Conservation (phyloP, 2,329 filamentous ascomycete species). For the Fusarium nematophilum region DNA sequence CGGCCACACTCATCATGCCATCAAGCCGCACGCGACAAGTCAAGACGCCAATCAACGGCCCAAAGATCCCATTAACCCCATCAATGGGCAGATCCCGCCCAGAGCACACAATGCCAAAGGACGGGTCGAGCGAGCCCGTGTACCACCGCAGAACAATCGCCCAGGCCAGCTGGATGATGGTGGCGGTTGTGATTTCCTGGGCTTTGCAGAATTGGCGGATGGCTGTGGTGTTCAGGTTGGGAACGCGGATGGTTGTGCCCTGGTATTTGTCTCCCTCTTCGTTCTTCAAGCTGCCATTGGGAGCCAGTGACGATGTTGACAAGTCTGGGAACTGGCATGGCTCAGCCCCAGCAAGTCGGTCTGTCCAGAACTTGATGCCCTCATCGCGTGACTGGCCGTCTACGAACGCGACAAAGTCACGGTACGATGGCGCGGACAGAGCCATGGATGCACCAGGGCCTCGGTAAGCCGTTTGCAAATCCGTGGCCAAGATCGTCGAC, state of each 20-base stretch:
- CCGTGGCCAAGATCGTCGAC: too few relatives aligned
- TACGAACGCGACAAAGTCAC: not conserved
- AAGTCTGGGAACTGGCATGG: conserved; percentile 10
- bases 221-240: not conserved
- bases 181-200: conserved; percentile 9
- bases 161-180: conserved; percentile 3
- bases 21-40: not conserved
- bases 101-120: conserved; percentile 10
- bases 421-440: not conserved
- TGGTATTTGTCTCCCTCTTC: not conserved
- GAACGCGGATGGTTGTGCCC: too few relatives aligned
- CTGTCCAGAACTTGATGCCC: not conserved
- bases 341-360: not conserved
- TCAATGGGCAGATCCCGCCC: conserved; percentile 7
- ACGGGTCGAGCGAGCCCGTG: conserved; percentile 5
- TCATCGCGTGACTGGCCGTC: not conserved
- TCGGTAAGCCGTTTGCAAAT: not conserved
- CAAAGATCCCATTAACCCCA: conserved; percentile 3
- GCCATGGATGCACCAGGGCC: not conserved
- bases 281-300: not conserved
- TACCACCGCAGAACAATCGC: conserved; percentile 11
- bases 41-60: conserved; percentile 11
- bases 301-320: not conserved
- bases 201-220: conserved; percentile 1
- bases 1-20: not conserved